Evolutionary conservation across 2,329 filamentous ascomycete species (phyloP), one percentile per base, ranked within the genome.

Genomic region (Clarireedia hainanense): DNA sequence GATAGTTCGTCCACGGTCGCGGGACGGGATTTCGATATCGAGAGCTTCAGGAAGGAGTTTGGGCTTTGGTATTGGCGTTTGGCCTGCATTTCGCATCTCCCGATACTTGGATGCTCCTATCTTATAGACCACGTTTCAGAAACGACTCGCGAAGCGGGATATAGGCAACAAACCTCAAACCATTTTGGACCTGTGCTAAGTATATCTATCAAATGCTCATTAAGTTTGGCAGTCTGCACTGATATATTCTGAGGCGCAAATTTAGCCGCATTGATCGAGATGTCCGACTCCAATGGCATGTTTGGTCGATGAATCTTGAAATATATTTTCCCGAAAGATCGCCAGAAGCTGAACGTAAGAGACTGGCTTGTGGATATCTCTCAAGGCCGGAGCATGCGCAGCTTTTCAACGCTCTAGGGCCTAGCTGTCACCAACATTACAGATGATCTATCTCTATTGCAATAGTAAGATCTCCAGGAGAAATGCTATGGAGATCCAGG

Each of bases 61-160:
- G 0, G 76, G 76, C 52, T 70, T 70, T 2, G 78, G 77, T 1
- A 81, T 63, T 0, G 74, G 70, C 0, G 77, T 80, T 61, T 83
- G 75, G 40, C 79, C 80, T 23, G 73, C 73, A 69, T 72, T 74
- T 14, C 75, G 70, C 74, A 82, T 77, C 60, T 77, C 70, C 4
- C 80, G 74, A 63, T 80, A 83, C 61, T 74, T 75, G 14, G 72
- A 70, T 6, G 78, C 76, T 7, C 80, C 80, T 39, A 80, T 73
- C 74, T 79, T 5, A 36, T n/a, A 6, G 42, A 52, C 6, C 3
- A 6, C 4, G 4, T 26, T 7, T 56, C 27, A 58, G 56, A 27
- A n/a, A 48, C 9, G 20, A 7, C 30, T 6, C 6, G 27, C 14
- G 20, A 10, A 14, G 10, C 30, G 12, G 37, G 37, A 30, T n/a